Conservation (phyloP, 768 basidiomycete genomes). For the Lentinus brumalis region DNA sequence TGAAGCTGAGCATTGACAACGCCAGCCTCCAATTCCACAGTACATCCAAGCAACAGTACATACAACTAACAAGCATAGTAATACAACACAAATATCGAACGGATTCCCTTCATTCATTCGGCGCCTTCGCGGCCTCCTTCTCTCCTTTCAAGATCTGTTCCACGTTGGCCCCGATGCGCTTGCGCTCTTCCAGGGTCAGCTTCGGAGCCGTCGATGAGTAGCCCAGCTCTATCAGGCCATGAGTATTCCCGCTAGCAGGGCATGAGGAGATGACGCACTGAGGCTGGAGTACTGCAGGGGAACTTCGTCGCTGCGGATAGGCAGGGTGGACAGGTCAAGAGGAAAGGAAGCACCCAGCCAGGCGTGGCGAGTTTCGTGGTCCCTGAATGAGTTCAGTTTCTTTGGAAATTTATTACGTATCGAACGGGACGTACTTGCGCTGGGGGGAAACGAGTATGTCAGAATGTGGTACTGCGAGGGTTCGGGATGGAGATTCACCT, state of each 20-base stretch:
- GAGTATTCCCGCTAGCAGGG: not conserved
- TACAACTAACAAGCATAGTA: not conserved
- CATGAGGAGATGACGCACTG: conserved; percentile 13
- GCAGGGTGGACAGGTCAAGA: conserved; percentile 60
- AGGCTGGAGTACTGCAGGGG: conserved; percentile 66
- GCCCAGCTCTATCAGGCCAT: conserved; percentile 53
- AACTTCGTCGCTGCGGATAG: conserved; percentile 51
- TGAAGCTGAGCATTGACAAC: too few relatives aligned
- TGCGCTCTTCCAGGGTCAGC: conserved; percentile 61
- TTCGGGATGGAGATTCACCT: conserved; percentile 47
- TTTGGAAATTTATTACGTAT: too few relatives aligned
- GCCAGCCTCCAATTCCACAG: too few relatives aligned
- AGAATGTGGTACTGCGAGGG: not conserved
- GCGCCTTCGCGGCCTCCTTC: conserved; percentile 70
- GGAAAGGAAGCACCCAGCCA: conserved; percentile 78
- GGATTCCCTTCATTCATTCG: conserved; percentile 29
- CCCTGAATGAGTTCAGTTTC: conserved; percentile 39
- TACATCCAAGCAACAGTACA: not conserved
- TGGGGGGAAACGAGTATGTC: conserved; percentile 24
- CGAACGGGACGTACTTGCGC: conserved; percentile 48
- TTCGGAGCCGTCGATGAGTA: conserved; percentile 57
- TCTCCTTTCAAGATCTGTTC: conserved; percentile 61
- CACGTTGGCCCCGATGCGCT: conserved; percentile 59
- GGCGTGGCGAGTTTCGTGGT: conserved; percentile 68
- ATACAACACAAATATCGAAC: not conserved